Evolutionary conservation across 2,329 filamentous ascomycete genomes (phyloP), one percentile per base, ranked within the genome.

Genomic region (Corynespora cassiicola): DNA sequence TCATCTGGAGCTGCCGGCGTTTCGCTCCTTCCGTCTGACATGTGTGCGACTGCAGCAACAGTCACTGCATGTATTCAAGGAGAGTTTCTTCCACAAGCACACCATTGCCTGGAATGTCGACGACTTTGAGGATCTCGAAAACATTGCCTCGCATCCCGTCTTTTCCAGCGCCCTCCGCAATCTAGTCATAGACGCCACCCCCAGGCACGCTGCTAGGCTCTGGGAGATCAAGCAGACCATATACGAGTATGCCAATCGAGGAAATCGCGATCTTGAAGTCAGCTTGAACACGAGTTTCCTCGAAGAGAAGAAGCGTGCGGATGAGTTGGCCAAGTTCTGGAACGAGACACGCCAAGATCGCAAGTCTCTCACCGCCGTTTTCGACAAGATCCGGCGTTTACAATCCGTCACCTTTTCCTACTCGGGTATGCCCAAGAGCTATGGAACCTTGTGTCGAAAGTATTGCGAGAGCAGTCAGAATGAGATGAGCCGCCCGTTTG

Each of bases 401-500:
- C 30, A 51, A 7, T 46, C 43, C 9, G 47, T 52, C 11, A 42
- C 37, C 2, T 53, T 35, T 19, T 48, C 9, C 23, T 48, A 14
- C 48, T 53, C 36, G 11, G 52, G 57, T 5, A 53, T 60, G 36
- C 39, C 50, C 5, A 17, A 23, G 4, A 28, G 27, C 8, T 54
- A 48, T 14, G 37, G 40, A 2, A 53, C 46, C 14, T 57, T 56
- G 8, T 37, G 37, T 3, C 29, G 37, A 1, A 19, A 33, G n/a
- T 61, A 61, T 21, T 59, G 57, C 33, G 45, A 55, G 20, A 33
- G 19, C 7, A 54, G 47, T 25, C 55, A 57, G 28, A 53, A 53
- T n/a, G 58, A 63, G 17, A 61, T 60, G 54, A 54, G 50, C 6
- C 41, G 57, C 6, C 58, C 58, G 2, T 63, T 61, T n/a, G 46